phyloP scores from a whole-genome alignment of 805 yeast species.

The Pichia rugopelliculosa region DNA sequence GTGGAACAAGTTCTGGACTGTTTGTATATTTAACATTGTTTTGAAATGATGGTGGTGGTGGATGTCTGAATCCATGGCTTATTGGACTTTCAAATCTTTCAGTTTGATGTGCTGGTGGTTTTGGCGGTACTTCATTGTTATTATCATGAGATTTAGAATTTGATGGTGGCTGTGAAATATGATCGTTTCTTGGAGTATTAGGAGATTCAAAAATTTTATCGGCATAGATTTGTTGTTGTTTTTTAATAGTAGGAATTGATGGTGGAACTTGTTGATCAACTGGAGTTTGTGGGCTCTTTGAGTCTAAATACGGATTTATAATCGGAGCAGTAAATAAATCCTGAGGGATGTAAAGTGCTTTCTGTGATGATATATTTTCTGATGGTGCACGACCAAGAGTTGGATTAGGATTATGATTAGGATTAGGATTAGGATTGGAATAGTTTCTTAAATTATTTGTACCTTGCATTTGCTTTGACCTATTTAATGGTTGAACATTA shows the following conservation, averaged over 20 bases:
- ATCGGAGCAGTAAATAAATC: slow-evolving; percentile 11
- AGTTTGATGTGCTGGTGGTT: slow-evolving; percentile 7
- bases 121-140: not conserved
- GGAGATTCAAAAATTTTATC: not conserved
- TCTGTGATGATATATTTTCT: slow-evolving; percentile 20
- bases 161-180: not conserved
- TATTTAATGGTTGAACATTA: not conserved
- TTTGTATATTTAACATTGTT: slow-evolving; percentile 5
- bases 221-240: not conserved
- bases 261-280: slow-evolving; percentile 12
- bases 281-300: slow-evolving; percentile 10
- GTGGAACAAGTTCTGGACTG: slow-evolving; percentile 12
- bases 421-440: not conserved
- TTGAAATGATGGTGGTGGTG: slow-evolving; percentile 5
- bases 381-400: slow-evolving; percentile 19
- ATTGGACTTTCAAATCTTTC: not conserved
- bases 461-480: not conserved
- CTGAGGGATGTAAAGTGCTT: slow-evolving; percentile 9
- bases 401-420: not conserved
- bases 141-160: not conserved
- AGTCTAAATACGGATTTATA: slow-evolving; percentile 10
- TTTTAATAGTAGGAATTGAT: not conserved
- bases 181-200: not conserved
- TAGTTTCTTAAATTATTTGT: not conserved
- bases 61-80: slow-evolving; percentile 4